Conservation (phyloP, 192 early-diverging fungal genomes). For the Geranomyces variabilis region DNA sequence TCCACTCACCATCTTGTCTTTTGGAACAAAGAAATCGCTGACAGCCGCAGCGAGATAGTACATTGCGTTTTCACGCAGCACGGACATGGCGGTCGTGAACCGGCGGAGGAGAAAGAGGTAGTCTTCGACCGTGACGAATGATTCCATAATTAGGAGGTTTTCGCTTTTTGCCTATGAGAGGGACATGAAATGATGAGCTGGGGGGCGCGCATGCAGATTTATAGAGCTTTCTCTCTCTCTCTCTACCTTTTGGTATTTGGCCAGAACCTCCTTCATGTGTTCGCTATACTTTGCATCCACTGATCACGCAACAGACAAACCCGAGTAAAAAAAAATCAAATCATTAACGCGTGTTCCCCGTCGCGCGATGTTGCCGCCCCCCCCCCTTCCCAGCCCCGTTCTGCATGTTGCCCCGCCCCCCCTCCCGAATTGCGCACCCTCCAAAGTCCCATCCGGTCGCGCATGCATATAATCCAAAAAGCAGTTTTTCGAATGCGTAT, state of each 20-base stretch:
- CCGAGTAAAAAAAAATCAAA: no score
- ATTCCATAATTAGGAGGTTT: conserved; percentile 73
- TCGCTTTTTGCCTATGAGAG: conserved; percentile 57
- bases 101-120: conserved; percentile 89
- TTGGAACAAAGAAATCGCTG: conserved; percentile 97
- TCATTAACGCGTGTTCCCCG: no score
- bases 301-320: background rate
- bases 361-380: background rate
- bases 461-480: conserved; percentile 83
- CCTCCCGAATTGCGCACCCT: conserved; percentile 49
- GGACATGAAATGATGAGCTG: background rate
- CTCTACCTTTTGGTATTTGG: conserved; percentile 57
- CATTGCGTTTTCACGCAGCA: conserved; percentile 74
- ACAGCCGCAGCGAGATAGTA: conserved; percentile 98
- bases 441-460: conserved; percentile 60
- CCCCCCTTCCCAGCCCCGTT: no score
- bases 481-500: conserved; percentile 73
- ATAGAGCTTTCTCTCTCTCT: background rate
- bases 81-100: conserved; percentile 69
- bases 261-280: conserved; percentile 67
- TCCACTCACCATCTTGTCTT: conserved; percentile 75
- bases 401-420: no score
- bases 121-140: conserved; percentile 88
- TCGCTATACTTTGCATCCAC: conserved; percentile 59
- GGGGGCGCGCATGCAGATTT: background rate